Base-by-base conservation (phyloP, 2,329 filamentous ascomycete genomes). In the Diaporthe humulicola region DNA sequence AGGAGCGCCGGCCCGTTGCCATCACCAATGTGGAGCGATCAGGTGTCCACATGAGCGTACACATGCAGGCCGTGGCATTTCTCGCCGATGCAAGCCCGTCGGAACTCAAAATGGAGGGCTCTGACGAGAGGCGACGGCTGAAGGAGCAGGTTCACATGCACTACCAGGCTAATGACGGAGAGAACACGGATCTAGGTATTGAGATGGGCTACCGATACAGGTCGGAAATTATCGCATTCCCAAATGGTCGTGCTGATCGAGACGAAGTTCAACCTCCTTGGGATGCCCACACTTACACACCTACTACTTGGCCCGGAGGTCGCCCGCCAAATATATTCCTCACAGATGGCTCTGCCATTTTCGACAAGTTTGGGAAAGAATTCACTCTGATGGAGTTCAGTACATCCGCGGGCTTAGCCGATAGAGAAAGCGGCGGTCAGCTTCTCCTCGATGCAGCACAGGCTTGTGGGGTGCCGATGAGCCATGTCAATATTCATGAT, bases 171-270 rank as follows among this genome's bases (percentile, higher is more conserved):
- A 70, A 80, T 64, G 77, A 81, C 58, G 78, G 76, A n/a, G 79
- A 81, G 72, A 80, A 80, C 70, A 79, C 77, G 60, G 78, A 79
- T 45, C 50, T 74, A 7, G 79, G 79, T 9, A 73, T 81, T 38
- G 80, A 81, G 67, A 78, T 81, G 79, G 80, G 76, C 22, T 81
- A 81, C 64, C 54, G 76, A 15, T 79, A 80, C 52, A 60, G 71
- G 19, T 78, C 75, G 12, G 14, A 36, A 5, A 70, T 78, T n/a
- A n/a, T n/a, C n/a, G n/a, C 33, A 25, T 56, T 50, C 42, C 2
- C 42, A 48, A n/a, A n/a, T n/a, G n/a, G n/a, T n/a, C n/a, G n/a
- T n/a, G n/a, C n/a, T n/a, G 22, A 45, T 54, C 12, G 54, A 33
- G 64, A 14, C n/a, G 28, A 12, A 2, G 58, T 50, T 17, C 48